Evolutionary conservation across 2,329 filamentous ascomycete species (phyloP), one percentile per base, ranked within the genome.

Genomic region (Trichoderma arundinaceum): DNA sequence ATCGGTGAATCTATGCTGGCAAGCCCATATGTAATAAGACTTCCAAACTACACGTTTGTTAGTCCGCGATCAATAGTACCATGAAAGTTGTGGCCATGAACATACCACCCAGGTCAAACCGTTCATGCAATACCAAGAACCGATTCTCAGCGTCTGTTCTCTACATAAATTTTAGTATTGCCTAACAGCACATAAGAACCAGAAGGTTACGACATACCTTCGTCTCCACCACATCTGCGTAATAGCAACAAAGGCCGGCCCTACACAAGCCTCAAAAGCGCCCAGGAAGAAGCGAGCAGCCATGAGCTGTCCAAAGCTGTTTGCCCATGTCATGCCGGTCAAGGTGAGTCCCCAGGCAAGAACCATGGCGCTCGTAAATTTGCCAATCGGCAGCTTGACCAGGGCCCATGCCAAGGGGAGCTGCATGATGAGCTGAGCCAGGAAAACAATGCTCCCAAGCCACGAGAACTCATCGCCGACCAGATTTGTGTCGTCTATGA

Each of bases 191-290:
- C 4, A 15, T 12, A 9, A 15, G 10, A 28, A 39, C 2, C 3
- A n/a, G 5, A 22, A 19, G 10, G 39, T n/a, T 44, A 58, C 17
- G 13, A 33, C 65, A 32, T 68, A 76, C 65, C 81, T 78, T 59
- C 85, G 80, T 48, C 84, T 80, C 78, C 84, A 89, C 86, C 86
- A 89, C 83, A 87, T 87, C 63, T 84, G 81, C 0, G 85, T 86
- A 39, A 87, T 84, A 17, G 84, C 83, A 15, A 86, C 78, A 68
- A 86, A 87, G 19, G 81, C 82, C 0, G 85, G 84, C 1, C 75
- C 76, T 44, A 78, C 71, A 48, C 75, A 76, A 3, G 76, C 81
- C 70, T 88, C 86, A 71, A 88, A 87, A 0, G 84, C 76, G 8
- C 86, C 86, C 1, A 88, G 77, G 65, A 88, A 81, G 68, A 88